These are phyloP conservation scores for Cladophialophora immunda DNA, from an alignment of 2,329 filamentous ascomycete genomes.

Conservation along the genomic window DNA sequence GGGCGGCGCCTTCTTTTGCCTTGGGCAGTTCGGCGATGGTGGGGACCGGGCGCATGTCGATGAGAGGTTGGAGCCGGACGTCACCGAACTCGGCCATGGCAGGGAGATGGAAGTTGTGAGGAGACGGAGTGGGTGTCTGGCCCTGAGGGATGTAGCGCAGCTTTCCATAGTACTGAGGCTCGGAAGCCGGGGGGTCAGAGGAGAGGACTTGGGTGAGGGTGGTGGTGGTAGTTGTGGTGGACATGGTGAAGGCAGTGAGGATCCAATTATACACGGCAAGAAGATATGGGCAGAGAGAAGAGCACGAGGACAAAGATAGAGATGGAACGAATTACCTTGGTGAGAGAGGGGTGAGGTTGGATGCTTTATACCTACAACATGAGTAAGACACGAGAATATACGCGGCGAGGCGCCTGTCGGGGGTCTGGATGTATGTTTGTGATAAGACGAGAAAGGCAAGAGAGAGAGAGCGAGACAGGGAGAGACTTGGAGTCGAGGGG, in stretches of 20 bases:
- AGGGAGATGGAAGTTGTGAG: conserved; percentile 38
- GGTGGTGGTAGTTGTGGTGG: conserved; percentile 24
- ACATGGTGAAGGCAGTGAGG: conserved; percentile 13
- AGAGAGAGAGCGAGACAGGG: conserved; percentile 1
- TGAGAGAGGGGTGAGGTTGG: conserved; percentile 4
- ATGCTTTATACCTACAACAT: conserved; percentile 12
- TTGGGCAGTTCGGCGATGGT: conserved; percentile 26
- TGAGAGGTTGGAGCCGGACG: conserved; percentile 34
- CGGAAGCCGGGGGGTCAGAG: conserved; percentile 16
- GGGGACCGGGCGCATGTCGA: conserved; percentile 37
- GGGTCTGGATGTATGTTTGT: neutral
- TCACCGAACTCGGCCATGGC: conserved; percentile 38
- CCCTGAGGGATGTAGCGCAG: conserved; percentile 35
- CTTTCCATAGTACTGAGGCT: conserved; percentile 36
- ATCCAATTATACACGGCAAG: neutral
- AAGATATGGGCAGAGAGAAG: neutral
- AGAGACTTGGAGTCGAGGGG: neutral
- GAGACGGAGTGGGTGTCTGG: conserved; percentile 30
- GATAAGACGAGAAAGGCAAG: conserved; percentile 27
- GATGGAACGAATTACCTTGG: conserved; percentile 14
- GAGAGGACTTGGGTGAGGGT: conserved; percentile 23
- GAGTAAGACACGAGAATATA: conserved; percentile 7
- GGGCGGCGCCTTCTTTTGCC: conserved; percentile 28
- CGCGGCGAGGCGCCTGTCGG: neutral
- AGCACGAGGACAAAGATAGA: conserved; percentile 1